These are phyloP conservation scores for Physcomitrellopsis africana DNA, from an alignment of 225 moss, liverwort and hornwort species.

Conservation along the genomic window DNA sequence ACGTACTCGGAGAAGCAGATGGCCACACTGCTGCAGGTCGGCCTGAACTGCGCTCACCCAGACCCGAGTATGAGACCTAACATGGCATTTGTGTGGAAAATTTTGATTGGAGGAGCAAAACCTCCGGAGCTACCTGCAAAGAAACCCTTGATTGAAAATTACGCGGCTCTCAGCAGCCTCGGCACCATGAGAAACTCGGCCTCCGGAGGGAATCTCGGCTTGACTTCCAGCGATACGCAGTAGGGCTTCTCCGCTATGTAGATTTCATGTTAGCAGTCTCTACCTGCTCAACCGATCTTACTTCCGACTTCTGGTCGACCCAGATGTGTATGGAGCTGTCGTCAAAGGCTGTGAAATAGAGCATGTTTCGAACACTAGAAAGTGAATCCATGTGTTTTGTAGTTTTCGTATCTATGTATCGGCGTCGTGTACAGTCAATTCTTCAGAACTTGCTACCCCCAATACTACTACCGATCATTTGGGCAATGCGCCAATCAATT, in stretches of 20 bases:
- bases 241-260: constrained; percentile 24
- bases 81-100: constrained; percentile 63
- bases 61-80: constrained; percentile 55
- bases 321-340: constrained; percentile 26
- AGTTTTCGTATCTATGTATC: constrained; percentile 7
- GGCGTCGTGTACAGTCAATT: constrained; percentile 10
- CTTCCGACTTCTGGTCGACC: neutral
- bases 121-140: constrained; percentile 47
- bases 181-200: neutral
- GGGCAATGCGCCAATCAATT: neutral
- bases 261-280: neutral
- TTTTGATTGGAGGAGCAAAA: constrained; percentile 46
- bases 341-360: constrained; percentile 31
- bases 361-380: neutral
- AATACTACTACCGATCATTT: constrained; percentile 16
- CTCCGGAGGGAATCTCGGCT: constrained; percentile 5
- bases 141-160: constrained; percentile 49
- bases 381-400: constrained; percentile 4
- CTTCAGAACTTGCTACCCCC: neutral
- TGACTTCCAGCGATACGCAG: constrained; percentile 8
- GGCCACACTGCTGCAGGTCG: constrained; percentile 52
- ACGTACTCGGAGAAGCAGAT: constrained; percentile 45
- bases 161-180: constrained; percentile 34
- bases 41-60: constrained; percentile 64
- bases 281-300: no score